These are phyloP conservation scores for Eudorina sp. DNA, from an alignment of 139 green algal species.

Conservation along the genomic window DNA sequence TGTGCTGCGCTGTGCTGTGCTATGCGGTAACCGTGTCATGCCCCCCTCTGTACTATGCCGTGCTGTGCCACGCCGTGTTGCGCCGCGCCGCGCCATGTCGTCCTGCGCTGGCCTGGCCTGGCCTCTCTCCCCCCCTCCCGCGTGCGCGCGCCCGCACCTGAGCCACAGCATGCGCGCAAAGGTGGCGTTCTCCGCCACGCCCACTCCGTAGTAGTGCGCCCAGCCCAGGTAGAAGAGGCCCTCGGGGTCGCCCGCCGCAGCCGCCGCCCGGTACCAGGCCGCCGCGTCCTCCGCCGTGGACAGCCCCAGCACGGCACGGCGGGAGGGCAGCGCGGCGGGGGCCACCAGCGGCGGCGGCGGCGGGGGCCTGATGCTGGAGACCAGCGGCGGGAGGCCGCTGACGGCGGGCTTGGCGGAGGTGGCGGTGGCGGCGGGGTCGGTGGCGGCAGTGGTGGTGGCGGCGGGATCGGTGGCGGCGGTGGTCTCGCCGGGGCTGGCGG, in stretches of 20 bases:
- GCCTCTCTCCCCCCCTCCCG: no score
- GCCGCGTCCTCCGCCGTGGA: slow-evolving; percentile 8
- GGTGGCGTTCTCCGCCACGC: slow-evolving; percentile 23
- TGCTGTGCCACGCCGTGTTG: no score
- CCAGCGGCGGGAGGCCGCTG: neutral
- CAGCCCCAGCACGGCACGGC: neutral
- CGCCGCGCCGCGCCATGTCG: no score
- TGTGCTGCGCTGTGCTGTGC: no score
- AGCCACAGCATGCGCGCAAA: slow-evolving; percentile 42
- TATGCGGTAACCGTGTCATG: no score
- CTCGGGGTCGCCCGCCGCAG: slow-evolving; percentile 29
- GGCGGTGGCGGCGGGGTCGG: neutral
- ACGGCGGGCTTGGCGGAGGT: neutral
- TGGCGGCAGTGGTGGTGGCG: neutral
- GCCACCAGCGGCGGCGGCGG: slow-evolving; percentile 19
- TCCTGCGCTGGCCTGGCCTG: no score
- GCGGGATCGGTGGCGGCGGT: neutral
- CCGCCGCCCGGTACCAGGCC: slow-evolving; percentile 43
- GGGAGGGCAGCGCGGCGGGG: neutral
- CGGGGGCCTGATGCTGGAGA: neutral
- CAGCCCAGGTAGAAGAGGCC: slow-evolving; percentile 56
- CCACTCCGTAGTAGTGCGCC: slow-evolving; percentile 50
- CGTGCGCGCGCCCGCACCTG: slow-evolving; percentile 13
- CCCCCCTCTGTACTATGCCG: no score
- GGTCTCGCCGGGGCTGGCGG: no score